Base-by-base conservation (phyloP, 345 rosid genomes). In the Physaria fendleri region DNA sequence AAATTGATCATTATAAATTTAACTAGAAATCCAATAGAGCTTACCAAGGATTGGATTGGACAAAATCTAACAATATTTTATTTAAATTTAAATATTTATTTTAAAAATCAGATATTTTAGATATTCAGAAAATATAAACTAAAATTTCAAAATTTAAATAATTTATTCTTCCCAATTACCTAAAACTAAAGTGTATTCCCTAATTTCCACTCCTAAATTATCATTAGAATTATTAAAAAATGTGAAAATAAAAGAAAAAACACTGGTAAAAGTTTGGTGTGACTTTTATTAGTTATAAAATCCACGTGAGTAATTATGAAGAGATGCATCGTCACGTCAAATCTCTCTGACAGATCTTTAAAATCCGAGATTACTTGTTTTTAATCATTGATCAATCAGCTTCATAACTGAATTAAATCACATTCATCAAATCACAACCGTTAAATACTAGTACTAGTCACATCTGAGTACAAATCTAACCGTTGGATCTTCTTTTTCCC, bases 251-350 rank as follows among this genome's bases (percentile, higher is more conserved):
- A 29, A 52, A 17, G 22, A 4, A 32, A 41, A 60, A 23, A 24
- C 8, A 41, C 13, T 32, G 65, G 50, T 59, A 25, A 49, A 49
- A 49, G 54, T 41, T 51, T 41, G 66, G 72, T 67, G 66, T 59
- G 60, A 54, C 54, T 59, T 68, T 67, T 23, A 58, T 30, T 58
- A 58, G 46, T 50, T 21, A n/a, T n/a, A 32, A 58, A 66, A 40
- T 16, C 65, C 23, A 22, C 52, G 59, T 67, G 65, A 33, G 44
- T 48, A 57, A 56, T 38, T 66, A 57, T 57, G 58, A 51, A 41
- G 52, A 30, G 47, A 45, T 32, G 52, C 21, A 58, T 67, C 13
- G 23, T 49, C 72, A 67, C 65, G 65, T 58, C 72, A 32, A 59
- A 24, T 59, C 66, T 59, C n/a, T 11, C 18, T 68, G 47, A 51